Evolutionary conservation across 2,329 filamentous ascomycete genomes (phyloP).

Genomic region (Hypomyces perniciosus): DNA sequence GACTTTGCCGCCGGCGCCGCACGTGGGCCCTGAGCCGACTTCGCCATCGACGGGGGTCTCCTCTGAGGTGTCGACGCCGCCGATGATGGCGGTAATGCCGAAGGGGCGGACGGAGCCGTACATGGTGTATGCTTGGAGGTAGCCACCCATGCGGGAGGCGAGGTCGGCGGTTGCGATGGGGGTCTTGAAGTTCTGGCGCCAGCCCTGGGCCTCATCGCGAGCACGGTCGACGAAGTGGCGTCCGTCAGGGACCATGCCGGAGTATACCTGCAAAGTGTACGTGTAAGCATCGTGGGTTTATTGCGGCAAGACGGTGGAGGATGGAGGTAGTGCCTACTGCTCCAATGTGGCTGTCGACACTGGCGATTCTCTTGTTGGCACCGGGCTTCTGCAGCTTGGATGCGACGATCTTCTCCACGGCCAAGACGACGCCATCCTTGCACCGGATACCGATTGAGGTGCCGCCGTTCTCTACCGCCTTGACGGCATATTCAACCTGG

Average conservation of each 20-base stretch:
- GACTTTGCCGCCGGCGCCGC: slow-evolving; percentile 79
- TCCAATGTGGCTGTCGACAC: slow-evolving; percentile 87
- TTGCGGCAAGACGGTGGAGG: not conserved
- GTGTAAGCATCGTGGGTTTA: slow-evolving; percentile 8
- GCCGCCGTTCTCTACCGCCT: slow-evolving; percentile 96
- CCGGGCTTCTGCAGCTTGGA: slow-evolving; percentile 93
- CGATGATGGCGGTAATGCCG: slow-evolving; percentile 90
- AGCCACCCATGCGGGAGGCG: slow-evolving; percentile 88
- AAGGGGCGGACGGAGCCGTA: slow-evolving; percentile 97
- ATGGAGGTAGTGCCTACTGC: slow-evolving; percentile 57
- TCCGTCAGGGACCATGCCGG: slow-evolving; percentile 90
- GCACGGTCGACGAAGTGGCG: slow-evolving; percentile 92
- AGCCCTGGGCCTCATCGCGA: slow-evolving; percentile 85
- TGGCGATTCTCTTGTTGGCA: slow-evolving; percentile 96
- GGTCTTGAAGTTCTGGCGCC: slow-evolving; percentile 90
- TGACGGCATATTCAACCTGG: slow-evolving; percentile 97
- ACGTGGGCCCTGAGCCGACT: slow-evolving; percentile 73
- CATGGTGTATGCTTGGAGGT: slow-evolving; percentile 94
- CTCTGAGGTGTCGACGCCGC: slow-evolving; percentile 84
- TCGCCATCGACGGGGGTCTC: slow-evolving; percentile 84
- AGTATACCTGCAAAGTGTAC: slow-evolving; percentile 65
- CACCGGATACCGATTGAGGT: slow-evolving; percentile 94
- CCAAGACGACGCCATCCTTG: slow-evolving; percentile 94
- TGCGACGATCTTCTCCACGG: slow-evolving; percentile 91
- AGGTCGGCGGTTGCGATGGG: slow-evolving; percentile 86